Base-by-base conservation (phyloP, 169 alveolate species). In the Cryptosporidium baileyi region DNA sequence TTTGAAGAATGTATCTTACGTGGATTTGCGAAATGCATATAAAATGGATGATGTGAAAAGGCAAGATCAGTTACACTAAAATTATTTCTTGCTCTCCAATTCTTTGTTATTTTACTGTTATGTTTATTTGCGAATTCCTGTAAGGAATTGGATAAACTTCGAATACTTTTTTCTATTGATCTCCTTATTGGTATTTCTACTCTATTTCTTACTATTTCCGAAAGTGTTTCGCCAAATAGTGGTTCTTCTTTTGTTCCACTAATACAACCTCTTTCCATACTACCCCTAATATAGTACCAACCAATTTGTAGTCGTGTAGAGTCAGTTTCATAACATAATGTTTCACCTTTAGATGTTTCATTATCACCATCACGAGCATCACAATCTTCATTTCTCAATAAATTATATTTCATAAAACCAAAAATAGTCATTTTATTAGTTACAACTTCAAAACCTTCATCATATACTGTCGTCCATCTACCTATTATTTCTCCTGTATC, bases 401-500 rank as follows among this genome's bases (percentile, higher is more conserved):
- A 17, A 30, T 57, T 74, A 17, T 90, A 90, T 36, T 88, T 88
- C 65, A 88, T 41, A 4, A 90, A 13, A 30, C 79, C 93, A 43
- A 88, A 65, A 38, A 88, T 63, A n/a, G 80, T 51, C 43, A 62
- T 81, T 28, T 57, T 15, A 34, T 47, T 41, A 15, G 79, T 41
- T 17, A 81, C 44, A 3, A 92, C 89, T 80, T 92, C 94, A 60
- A 92, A 92, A 6, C 95, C 95, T 44, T 92, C 95, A 62, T 91
- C 95, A 51, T 91, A 91, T 2, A 92, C 95, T 95, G 91, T 92
- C 2, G 95, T 92, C 95, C 95, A 90, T 15, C 89, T 41, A 22
- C 93, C 93, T 15, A 65, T 40, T 3, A 82, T 36, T 36, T 51
- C 30, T 13, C 28, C 51, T 13, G 24, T 45, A 38, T 88, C 47